A percentile compares a stretch with the other conserved stretches of the same genome.
These are phyloP conservation scores for Trichoderma asperelloides DNA, from an alignment of 495 filamentous ascomycete species.

Conservation along the genomic window DNA sequence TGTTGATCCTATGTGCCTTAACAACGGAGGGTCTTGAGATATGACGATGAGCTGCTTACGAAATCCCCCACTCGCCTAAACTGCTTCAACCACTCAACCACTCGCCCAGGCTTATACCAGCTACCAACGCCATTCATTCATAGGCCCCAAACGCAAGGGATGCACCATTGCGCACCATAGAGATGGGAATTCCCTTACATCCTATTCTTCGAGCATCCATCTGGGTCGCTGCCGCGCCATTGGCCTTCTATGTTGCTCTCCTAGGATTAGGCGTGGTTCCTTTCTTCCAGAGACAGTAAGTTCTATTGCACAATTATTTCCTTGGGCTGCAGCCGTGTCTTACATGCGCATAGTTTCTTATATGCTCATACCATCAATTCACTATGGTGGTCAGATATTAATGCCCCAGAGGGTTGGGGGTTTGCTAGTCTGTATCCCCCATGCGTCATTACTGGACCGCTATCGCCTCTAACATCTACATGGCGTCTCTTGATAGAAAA, in stretches of 20 bases:
- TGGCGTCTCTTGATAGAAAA: conserved; percentile 32
- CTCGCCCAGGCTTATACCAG: not conserved
- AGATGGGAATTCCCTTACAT: conserved; percentile 4
- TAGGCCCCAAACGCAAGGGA: not conserved
- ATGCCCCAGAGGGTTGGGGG: conserved; percentile 68
- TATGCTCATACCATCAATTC: conserved; percentile 71
- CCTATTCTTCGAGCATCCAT: conserved; percentile 7
- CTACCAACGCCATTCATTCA: not conserved
- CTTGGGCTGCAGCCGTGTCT: conserved; percentile 6
- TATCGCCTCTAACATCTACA: not conserved
- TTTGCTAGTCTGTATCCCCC: conserved; percentile 56
- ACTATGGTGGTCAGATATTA: conserved; percentile 56
- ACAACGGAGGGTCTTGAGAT: no score
- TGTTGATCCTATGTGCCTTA: no score
- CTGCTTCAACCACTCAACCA: not conserved
- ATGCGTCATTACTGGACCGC: not conserved
- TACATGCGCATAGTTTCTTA: conserved; percentile 46
- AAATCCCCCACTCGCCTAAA: not conserved
- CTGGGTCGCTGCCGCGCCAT: conserved; percentile 32
- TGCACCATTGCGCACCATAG: not conserved
- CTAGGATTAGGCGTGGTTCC: conserved; percentile 37
- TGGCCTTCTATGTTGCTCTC: conserved; percentile 35
- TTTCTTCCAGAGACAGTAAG: conserved; percentile 53
- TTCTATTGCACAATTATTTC: not conserved
- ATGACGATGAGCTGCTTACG: no score